A percentile compares a stretch with the other conserved stretches of the same genome.
phyloP scores from a whole-genome alignment of 768 basidiomycete genomes.

The Suillus weaverae region DNA sequence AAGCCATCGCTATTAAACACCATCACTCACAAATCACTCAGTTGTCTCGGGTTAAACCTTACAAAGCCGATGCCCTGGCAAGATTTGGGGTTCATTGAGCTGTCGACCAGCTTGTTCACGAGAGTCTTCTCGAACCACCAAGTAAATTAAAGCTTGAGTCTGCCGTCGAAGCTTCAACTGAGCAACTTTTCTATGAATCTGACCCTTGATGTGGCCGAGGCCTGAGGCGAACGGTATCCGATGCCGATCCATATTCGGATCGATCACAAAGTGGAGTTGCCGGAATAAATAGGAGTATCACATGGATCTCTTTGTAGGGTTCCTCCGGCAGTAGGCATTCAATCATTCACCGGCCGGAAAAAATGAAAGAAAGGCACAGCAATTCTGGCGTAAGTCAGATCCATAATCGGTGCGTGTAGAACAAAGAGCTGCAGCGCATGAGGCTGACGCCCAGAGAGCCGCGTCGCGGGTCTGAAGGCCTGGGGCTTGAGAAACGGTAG shows the following conservation, averaged over 20 bases:
- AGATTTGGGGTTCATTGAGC: background rate
- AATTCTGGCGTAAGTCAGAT: background rate
- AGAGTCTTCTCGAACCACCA: too few species aligned
- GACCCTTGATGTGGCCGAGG: background rate
- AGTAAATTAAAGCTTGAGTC: background rate
- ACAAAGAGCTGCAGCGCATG: background rate
- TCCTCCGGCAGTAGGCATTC: background rate
- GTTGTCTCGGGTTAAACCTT: background rate
- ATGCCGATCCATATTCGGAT: background rate
- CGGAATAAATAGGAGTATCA: background rate
- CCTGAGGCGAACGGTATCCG: background rate
- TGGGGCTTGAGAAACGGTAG: background rate
- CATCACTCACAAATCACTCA: too few species aligned
- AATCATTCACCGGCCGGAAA: background rate
- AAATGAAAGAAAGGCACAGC: background rate
- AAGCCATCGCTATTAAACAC: background rate
- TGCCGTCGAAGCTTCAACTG: background rate
- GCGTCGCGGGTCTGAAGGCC: background rate
- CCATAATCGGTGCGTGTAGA: background rate
- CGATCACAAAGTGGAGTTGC: background rate
- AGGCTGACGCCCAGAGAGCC: background rate
- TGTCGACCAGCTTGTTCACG: too few species aligned
- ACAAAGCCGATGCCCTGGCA: background rate
- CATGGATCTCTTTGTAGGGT: background rate
- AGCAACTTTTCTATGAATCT: background rate